Evolutionary conservation across 495 filamentous ascomycete species (phyloP), one percentile per base, ranked within the genome.

Genomic region (Xylaria acuta): DNA sequence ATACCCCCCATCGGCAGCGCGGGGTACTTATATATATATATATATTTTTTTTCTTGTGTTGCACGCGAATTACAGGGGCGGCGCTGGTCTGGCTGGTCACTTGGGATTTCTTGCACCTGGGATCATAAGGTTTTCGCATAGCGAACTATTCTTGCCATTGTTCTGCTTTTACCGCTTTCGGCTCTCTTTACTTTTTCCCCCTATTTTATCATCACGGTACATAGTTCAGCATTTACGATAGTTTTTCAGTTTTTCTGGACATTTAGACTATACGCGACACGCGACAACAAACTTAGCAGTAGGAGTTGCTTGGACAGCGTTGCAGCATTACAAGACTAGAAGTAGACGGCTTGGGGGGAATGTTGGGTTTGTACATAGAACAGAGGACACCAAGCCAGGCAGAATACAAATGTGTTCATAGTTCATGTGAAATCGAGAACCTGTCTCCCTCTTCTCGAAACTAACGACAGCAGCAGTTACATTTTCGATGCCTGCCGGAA

Each of bases 151-250:
- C 30, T 47, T 59, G 18, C 36, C 49, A 38, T 25, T 56, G 25
- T 30, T 67, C 14, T 41, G n/a, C 8, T 43, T 67, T 67, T 47
- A 22, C n/a, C 20, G 20, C 1, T 56, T 54, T 6, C 38, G 34
- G 12, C 20, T 43, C 34, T 41, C 8, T 41, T 40, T 27, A 16
- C 49, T 41, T 41, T 51, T 36, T 38, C 25, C 38, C 45, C n/a
- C 0, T 41, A n/a, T 56, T 54, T 56, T 36, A 27, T n/a, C 11
- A 20, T n/a, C 49, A 43, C 36, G 30, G 65, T 49, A 67, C 49
- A 67, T 56, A 67, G 47, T 43, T 67, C 11, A 56, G 65, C 65
- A 67, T 56, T 67, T 67, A 67, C 65, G 45, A 67, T 34, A 16
- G 47, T 25, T 47, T 5, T 30, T 30, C 7, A 16, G 47, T 25